Percentiles rank a stretch among this genome's conserved stretches.
Evolutionary conservation across 306 rosid genomes (phyloP).

Genomic region (Casuarina equisetifolia): DNA sequence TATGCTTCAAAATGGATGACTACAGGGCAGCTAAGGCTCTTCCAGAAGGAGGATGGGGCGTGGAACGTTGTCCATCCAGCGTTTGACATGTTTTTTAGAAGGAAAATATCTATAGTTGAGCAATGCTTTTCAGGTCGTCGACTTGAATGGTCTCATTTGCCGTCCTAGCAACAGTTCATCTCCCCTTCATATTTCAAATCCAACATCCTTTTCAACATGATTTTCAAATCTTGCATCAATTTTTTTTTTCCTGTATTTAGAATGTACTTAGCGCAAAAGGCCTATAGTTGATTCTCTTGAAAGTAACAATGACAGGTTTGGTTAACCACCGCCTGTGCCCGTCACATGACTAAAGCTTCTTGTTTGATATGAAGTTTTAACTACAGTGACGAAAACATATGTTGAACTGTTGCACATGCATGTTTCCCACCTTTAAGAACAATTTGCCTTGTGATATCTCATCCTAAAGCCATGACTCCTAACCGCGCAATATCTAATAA

Average conservation of each 20-base stretch:
- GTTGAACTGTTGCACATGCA: not conserved
- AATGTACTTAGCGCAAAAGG: not conserved
- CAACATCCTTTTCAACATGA: constrained; percentile 35
- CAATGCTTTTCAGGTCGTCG: constrained; percentile 37
- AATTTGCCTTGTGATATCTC: not conserved
- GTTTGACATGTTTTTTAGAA: constrained; percentile 5
- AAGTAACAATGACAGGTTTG: not conserved
- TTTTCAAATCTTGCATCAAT: not conserved
- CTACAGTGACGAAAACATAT: not conserved
- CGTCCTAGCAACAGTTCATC: constrained; percentile 30
- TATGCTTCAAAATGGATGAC: too few species aligned
- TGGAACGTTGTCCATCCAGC: constrained; percentile 11
- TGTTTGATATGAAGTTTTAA: not conserved
- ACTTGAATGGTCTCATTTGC: constrained; percentile 24
- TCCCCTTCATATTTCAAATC: constrained; percentile 34
- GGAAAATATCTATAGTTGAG: constrained; percentile 30
- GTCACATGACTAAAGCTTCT: not conserved
- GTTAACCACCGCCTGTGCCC: not conserved
- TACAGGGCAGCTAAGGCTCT: too few species aligned
- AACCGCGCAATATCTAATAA: not conserved
- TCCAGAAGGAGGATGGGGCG: too few species aligned
- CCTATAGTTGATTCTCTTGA: not conserved
- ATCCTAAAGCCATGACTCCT: not conserved
- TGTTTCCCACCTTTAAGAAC: not conserved
- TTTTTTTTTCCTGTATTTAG: not conserved